Evolutionary conservation across 2,329 filamentous ascomycete species (phyloP).

Genomic region (Pseudogymnoascus sp.): DNA sequence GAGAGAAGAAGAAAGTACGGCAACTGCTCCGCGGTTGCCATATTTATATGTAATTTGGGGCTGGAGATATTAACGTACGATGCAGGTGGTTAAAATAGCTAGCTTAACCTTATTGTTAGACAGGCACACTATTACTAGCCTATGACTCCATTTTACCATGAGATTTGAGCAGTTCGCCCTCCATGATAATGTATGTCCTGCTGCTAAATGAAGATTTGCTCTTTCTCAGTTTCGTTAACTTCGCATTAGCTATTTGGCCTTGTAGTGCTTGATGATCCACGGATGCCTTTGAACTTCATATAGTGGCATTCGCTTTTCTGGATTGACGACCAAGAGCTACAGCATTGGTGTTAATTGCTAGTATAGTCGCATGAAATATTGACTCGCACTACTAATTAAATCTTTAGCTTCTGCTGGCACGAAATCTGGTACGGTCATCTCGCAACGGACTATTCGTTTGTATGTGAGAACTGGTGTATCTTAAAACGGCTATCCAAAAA

Average conservation of each 20-base stretch:
- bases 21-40: neutral
- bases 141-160: neutral
- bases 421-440: constrained; percentile 88
- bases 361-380: neutral
- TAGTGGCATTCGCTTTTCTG: constrained; percentile 84
- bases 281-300: constrained; percentile 88
- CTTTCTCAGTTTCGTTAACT: neutral
- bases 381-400: constrained; percentile 76
- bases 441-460: constrained; percentile 74
- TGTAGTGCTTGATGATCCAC: constrained; percentile 94
- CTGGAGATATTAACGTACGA: neutral
- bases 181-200: neutral
- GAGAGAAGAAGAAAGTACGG: neutral
- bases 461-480: constrained; percentile 90
- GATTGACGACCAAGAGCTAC: constrained; percentile 81
- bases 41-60: neutral
- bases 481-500: no score
- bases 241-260: constrained; percentile 35
- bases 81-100: neutral
- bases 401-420: constrained; percentile 86
- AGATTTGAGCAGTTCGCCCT: neutral
- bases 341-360: constrained; percentile 18
- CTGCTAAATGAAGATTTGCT: neutral
- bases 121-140: neutral
- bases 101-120: neutral